Percentiles rank a stretch among this genome's conserved stretches.
These are phyloP conservation scores for Poteriospumella lacustris DNA, from an alignment of 108 stramenopile genomes.

Conservation along the genomic window DNA sequence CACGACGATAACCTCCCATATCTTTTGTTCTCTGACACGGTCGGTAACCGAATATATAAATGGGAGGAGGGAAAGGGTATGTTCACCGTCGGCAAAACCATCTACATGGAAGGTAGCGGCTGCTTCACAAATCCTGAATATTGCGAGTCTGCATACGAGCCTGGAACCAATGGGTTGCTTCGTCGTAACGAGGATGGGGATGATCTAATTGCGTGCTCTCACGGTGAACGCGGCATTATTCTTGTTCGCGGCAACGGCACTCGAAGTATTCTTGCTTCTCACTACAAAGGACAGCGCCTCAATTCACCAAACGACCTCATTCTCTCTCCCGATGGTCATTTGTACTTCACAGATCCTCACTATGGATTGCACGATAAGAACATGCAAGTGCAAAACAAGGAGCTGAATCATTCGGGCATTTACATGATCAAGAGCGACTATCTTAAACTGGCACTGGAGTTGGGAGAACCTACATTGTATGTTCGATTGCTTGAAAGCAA, in stretches of 20 bases:
- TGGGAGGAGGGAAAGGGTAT: slow-evolving; percentile 52
- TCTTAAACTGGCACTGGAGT: slow-evolving; percentile 22
- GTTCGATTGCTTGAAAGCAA: slow-evolving; percentile 23
- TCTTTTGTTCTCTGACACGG: slow-evolving; percentile 45
- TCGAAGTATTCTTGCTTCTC: slow-evolving; percentile 38
- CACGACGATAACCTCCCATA: slow-evolving; percentile 26
- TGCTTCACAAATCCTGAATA: slow-evolving; percentile 28
- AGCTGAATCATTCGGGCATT: slow-evolving; percentile 36
- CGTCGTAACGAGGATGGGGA: slow-evolving; percentile 31
- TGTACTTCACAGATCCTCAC: slow-evolving; percentile 51
- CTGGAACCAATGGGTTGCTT: slow-evolving; percentile 44
- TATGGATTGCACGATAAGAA: slow-evolving; percentile 38
- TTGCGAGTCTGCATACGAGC: slow-evolving; percentile 28
- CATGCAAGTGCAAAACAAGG: slow-evolving; percentile 27
- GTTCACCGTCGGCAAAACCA: slow-evolving; percentile 49
- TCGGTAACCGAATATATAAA: slow-evolving; percentile 44
- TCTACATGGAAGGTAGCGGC: slow-evolving; percentile 48
- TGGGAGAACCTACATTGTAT: slow-evolving; percentile 1
- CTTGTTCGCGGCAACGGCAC: slow-evolving; percentile 48
- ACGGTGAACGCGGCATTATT: slow-evolving; percentile 45
- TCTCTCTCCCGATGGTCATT: slow-evolving; percentile 36
- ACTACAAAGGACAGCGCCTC: slow-evolving; percentile 44
- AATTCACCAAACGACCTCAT: slow-evolving; percentile 54
- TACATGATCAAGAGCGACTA: slow-evolving; percentile 38
- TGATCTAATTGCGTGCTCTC: slow-evolving; percentile 36